Evolutionary conservation across 2,329 filamentous ascomycete genomes (phyloP), one percentile per base, ranked within the genome.

Genomic region (Berkeleyomyces basicola): DNA sequence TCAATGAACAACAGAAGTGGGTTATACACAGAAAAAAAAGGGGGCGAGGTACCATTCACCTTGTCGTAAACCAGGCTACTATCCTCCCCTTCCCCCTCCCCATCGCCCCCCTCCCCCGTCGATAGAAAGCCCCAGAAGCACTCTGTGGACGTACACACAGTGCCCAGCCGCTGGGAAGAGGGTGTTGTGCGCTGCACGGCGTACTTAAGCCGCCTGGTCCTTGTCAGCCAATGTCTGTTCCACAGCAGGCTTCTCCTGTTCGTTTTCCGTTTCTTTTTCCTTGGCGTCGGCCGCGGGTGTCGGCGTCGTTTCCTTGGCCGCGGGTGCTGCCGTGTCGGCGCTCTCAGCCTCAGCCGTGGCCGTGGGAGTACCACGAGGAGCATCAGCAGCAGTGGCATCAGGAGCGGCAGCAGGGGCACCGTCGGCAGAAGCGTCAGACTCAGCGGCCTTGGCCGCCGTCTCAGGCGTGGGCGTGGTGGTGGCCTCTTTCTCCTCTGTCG

Each of bases 401-500:
- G 47, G 7, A 23, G 47, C 9, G n/a, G 10, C 5, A 51, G 47
- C 11, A 23, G 23, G 23, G 1, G 16, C 47, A 51, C 33, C 47
- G 47, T n/a, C 33, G 6, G 47, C 2, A 51, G 10, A 10, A 31
- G 47, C 16, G 9, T 47, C 23, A 9, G 40, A 3, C 31, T 46
- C 42, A 14, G 42, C 3, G 11, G 40, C 9, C 39, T 47, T 47
- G 39, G 58, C 3, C 37, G 42, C 10, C 3, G 58, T 42, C 16
- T n/a, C 11, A 3, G 51, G 51, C 14, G n/a, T 36, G 33, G 51
- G 33, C 7, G 51, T 46, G 1, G 16, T 51, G 47, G 47, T 14
- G 37, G 57, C 43, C 11, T 60, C n/a, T 39, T 64, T 65, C 62
- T 70, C 67, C 5, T 61, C 58, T 5, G 62, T 23, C 10, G 63